phyloP scores from a whole-genome alignment of 2,329 filamentous ascomycete genomes.

The Claviceps arundinis region DNA sequence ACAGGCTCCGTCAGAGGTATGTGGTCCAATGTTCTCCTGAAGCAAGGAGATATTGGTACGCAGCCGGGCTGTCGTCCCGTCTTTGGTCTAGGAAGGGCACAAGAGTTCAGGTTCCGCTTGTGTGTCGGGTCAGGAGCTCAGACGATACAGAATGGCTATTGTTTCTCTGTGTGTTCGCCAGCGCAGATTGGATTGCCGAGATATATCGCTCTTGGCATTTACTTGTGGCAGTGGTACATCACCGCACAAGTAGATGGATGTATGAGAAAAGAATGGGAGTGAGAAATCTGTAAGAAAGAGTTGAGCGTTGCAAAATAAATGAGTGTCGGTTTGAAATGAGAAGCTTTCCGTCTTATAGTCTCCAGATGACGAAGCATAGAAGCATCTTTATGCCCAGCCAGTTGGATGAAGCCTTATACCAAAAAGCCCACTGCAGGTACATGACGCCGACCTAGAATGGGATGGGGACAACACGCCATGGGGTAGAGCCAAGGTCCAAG shows the following conservation, averaged over 20 bases:
- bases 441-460: background rate
- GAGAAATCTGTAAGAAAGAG: background rate
- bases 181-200: conserved; percentile 1
- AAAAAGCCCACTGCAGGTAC: background rate
- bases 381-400: background rate
- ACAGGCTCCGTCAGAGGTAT: conserved; percentile 15
- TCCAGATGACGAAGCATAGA: background rate
- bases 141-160: background rate
- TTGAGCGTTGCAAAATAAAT: background rate
- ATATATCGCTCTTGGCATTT: background rate
- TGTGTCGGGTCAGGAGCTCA: background rate
- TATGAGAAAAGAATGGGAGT: background rate
- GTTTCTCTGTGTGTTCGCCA: background rate
- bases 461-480: background rate
- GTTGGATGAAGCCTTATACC: background rate
- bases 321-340: background rate
- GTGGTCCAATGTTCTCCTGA: conserved; percentile 15
- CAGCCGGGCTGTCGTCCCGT: background rate
- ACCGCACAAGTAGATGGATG: background rate
- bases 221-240: background rate
- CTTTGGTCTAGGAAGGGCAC: background rate
- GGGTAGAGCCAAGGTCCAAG: background rate
- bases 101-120: conserved; percentile 1
- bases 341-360: too few species aligned
- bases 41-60: conserved; percentile 7